Evolutionary conservation across 2,329 filamentous ascomycete species (phyloP), one percentile per base, ranked within the genome.

Genomic region (Cadophora gregata): DNA sequence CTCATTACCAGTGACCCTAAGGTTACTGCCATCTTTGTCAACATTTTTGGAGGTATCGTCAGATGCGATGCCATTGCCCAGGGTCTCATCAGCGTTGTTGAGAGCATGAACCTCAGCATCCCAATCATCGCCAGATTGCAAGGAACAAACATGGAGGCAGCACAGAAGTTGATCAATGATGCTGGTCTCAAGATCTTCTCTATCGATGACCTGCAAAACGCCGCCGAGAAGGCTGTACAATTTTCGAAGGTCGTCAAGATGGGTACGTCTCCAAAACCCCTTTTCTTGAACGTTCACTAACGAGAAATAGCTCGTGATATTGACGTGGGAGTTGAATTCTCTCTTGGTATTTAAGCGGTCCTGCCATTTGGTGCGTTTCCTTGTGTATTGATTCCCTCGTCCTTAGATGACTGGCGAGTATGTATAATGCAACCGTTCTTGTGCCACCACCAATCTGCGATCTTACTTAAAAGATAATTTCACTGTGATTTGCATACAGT

Each of bases 171-270:
- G 84, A 93, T 99, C 84, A 97, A 96, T 85, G 93, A 99, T 80
- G 96, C 94, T 63, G 94, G 96, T 76, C 88, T 99, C 78, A 99
- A 99, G 90, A 99, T 99, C 83, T 99, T 99, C 88, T 96, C 93
- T 77, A 98, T 99, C 70, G 95, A 98, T 79, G 96, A 99, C 83
- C 88, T 99, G 76, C 96, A 99, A 84, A 96, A 84, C 79, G 96
- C 96, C 50, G 96, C 96, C 72, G 96, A 98, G 88, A 98, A 97
- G 87, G 92, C 94, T 33, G 96, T 99, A 72, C 95, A 99, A 83
- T 95, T 99, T 82, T 97, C 93, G 77, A 98, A 97, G 88, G 92
- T 99, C 74, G 96, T 99, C 77, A 98, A 98, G 90, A 92, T 97
- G 90, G 93, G 90, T 92, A 83, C 84, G 90, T 86, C 58, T 59